phyloP scores from a whole-genome alignment of 1,139 yeast species.

The Blastobotrys proliferans region DNA sequence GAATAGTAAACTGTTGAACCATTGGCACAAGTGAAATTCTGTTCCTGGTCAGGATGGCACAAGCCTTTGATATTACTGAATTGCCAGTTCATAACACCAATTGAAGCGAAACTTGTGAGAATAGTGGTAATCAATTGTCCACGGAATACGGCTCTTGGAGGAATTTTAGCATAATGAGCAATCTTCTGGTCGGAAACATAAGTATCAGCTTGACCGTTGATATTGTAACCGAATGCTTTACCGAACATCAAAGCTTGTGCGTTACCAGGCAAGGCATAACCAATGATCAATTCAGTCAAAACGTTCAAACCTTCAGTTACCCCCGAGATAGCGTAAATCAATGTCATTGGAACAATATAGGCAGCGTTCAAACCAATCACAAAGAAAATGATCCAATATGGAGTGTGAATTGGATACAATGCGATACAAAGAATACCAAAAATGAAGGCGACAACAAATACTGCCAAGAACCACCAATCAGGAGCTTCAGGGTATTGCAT shows the following conservation, averaged over 20 bases:
- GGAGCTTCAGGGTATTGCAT: conserved; percentile 39
- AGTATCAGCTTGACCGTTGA: conserved; percentile 58
- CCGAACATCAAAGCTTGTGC: conserved; percentile 55
- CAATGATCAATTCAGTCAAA: conserved; percentile 51
- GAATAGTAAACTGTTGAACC: conserved; percentile 44
- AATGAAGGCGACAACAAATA: conserved; percentile 41
- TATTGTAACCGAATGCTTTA: conserved; percentile 56
- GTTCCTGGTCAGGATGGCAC: conserved; percentile 43
- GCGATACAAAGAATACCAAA: conserved; percentile 46
- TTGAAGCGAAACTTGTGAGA: conserved; percentile 38
- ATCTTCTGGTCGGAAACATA: conserved; percentile 53
- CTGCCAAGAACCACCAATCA: conserved; percentile 51
- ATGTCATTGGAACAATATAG: conserved; percentile 49
- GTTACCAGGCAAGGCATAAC: conserved; percentile 61
- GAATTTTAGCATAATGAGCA: conserved; percentile 57
- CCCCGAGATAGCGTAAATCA: conserved; percentile 50
- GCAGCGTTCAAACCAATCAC: conserved; percentile 52
- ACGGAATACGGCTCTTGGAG: conserved; percentile 58
- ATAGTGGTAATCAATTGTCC: conserved; percentile 47
- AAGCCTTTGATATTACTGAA: conserved; percentile 44
- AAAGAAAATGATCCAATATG: conserved; percentile 55
- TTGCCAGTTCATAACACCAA: conserved; percentile 55
- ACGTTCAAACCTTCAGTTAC: conserved; percentile 52
- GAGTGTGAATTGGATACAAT: conserved; percentile 44
- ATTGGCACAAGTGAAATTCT: conserved; percentile 35